Percentiles rank a stretch among this genome's conserved stretches.
phyloP scores from a whole-genome alignment of 768 basidiomycete species.

The Psilocybe sp. region DNA sequence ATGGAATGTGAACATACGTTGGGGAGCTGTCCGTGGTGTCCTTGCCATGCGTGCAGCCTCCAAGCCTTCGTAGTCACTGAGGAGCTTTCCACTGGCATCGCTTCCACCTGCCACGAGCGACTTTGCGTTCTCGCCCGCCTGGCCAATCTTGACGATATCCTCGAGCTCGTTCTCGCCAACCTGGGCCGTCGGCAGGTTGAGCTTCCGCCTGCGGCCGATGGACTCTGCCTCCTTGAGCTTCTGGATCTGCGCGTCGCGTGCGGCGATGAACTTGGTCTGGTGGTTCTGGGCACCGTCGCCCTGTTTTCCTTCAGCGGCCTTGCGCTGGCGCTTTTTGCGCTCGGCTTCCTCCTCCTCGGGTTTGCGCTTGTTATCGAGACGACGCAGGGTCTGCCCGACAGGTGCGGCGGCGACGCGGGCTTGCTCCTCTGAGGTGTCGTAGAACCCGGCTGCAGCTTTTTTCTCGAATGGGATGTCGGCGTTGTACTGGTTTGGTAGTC shows the following conservation, averaged over 20 bases:
- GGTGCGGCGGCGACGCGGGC: conserved; percentile 84
- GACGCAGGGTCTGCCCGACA: conserved; percentile 84
- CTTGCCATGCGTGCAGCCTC: conserved; percentile 88
- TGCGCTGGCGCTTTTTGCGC: conserved; percentile 83
- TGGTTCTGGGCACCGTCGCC: conserved; percentile 51
- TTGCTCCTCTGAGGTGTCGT: conserved; percentile 94
- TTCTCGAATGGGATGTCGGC: conserved; percentile 99
- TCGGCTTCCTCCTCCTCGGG: conserved; percentile 93
- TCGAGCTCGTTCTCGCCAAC: conserved; percentile 94
- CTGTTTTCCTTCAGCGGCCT: conserved; percentile 59
- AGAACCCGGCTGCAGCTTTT: conserved; percentile 92
- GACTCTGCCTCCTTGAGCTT: conserved; percentile 97
- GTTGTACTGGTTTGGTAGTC: conserved; percentile 69
- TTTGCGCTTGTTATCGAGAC: conserved; percentile 95
- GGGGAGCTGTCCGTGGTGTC: conserved; percentile 91
- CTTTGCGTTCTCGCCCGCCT: conserved; percentile 86
- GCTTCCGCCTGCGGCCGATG: conserved; percentile 81
- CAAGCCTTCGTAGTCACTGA: conserved; percentile 91
- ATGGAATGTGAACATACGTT: conserved; percentile 57
- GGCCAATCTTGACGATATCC: conserved; percentile 98
- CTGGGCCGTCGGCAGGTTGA: conserved; percentile 84
- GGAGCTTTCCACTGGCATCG: conserved; percentile 78
- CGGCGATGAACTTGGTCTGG: conserved; percentile 94
- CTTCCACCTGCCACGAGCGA: conserved; percentile 78
- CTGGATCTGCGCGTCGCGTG: conserved; percentile 96